A percentile compares a stretch with the other conserved stretches of the same genome.
Conservation (phyloP, 1,139 yeast genomes). For the Diutina scorzettiae region DNA sequence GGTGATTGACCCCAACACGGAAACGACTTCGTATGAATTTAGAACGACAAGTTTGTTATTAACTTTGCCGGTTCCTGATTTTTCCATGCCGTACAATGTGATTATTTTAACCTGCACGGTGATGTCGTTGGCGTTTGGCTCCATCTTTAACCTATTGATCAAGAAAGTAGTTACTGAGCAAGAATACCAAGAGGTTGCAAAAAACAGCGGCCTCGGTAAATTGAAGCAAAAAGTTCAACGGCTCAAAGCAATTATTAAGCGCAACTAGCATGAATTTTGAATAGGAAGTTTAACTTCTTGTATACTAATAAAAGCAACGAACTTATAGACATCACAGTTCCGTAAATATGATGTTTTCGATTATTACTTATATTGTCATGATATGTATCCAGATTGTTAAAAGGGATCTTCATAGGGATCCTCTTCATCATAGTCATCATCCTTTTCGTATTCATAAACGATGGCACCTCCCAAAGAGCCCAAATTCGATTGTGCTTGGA, state of each 20-base stretch:
- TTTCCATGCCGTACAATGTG: constrained; percentile 97
- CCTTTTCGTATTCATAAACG: constrained; percentile 66
- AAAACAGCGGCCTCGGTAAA: neutral
- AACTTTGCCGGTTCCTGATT: constrained; percentile 93
- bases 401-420: constrained; percentile 97
- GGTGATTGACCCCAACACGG: constrained; percentile 21
- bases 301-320: no score
- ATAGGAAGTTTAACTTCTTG: no score
- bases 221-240: neutral
- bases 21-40: constrained; percentile 33
- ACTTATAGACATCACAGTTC: no score
- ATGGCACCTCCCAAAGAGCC: constrained; percentile 80
- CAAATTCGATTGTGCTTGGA: constrained; percentile 71
- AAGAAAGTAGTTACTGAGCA: constrained; percentile 70
- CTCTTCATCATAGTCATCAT: constrained; percentile 90
- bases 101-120: constrained; percentile 89
- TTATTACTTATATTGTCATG: no score
- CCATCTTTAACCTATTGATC: constrained; percentile 65
- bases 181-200: constrained; percentile 23
- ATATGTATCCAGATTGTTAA: no score
- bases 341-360: no score
- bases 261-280: no score
- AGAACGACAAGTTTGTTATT: constrained; percentile 80
- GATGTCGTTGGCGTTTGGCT: constrained; percentile 86
- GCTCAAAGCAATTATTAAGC: neutral